Evolutionary conservation across 768 basidiomycete genomes (phyloP).

Genomic region (Russula lepida): DNA sequence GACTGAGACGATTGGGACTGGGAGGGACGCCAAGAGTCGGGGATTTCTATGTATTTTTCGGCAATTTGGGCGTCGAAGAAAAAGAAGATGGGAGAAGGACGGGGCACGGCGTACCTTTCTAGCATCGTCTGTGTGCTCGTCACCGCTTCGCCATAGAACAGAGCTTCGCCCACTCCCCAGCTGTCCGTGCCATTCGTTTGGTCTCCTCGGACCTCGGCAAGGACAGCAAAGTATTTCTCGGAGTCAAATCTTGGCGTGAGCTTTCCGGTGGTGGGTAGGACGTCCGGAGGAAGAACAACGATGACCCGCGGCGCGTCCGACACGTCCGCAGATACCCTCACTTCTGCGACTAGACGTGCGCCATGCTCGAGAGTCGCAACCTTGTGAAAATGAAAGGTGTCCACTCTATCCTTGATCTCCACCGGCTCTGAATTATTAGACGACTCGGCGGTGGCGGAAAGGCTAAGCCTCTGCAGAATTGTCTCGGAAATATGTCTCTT

Average conservation of each 20-base stretch:
- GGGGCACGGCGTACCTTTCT: constrained; percentile 57
- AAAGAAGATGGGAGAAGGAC: neutral
- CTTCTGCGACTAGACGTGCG: constrained; percentile 26
- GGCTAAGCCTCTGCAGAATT: constrained; percentile 31
- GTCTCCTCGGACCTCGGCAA: constrained; percentile 32
- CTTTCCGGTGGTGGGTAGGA: constrained; percentile 41
- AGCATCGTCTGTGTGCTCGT: constrained; percentile 94
- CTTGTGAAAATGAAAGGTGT: constrained; percentile 58
- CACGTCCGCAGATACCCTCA: constrained; percentile 34
- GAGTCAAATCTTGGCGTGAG: constrained; percentile 73
- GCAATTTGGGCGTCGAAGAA: neutral
- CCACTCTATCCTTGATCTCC: constrained; percentile 54
- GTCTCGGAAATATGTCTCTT: constrained; percentile 35
- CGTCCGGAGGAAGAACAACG: constrained; percentile 40
- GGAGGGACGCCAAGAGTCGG: constrained; percentile 54
- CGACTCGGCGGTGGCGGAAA: constrained; percentile 21
- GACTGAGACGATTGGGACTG: constrained; percentile 70
- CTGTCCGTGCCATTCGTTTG: constrained; percentile 21
- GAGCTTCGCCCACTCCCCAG: constrained; percentile 64
- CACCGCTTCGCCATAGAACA: constrained; percentile 83
- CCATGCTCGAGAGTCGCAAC: constrained; percentile 25
- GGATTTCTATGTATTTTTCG: constrained; percentile 52
- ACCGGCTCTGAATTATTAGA: constrained; percentile 23
- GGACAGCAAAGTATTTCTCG: constrained; percentile 45
- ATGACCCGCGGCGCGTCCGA: constrained; percentile 24